Base-by-base conservation (phyloP, 176 grass and related monocot species). In the Rhynchospora breviuscula region DNA sequence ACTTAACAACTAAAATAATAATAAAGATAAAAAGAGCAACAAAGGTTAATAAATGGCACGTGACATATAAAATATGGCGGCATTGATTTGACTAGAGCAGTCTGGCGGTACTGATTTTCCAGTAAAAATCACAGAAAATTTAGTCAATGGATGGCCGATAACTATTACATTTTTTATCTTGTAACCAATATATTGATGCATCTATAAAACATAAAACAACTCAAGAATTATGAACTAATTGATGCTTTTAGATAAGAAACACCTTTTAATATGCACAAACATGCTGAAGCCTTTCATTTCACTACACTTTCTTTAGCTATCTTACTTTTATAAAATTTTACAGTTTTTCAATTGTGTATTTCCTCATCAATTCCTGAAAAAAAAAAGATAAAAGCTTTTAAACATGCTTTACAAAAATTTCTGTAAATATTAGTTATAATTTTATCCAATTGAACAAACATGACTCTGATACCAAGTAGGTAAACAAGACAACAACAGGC, bases 1-100 rank as follows among this genome's bases (percentile, higher is more conserved):
- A 19, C 1, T 79, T 82, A 15, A 85, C 40, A 75, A 33, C 46
- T 17, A 67, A 86, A 83, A 40, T 74, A 58, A 48, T 10, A 43
- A 2, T 15, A 67, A 51, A 49, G 22, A 53, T 18, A 25, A 45
- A 61, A 57, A 79, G 45, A 14, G 59, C 13, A 44, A 47, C 17
- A 7, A 40, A 33, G 14, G 18, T 33, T 81, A 23, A 63, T 44
- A 46, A 63, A 23, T 49, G 11, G 25, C 59, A 79, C 4, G 72
- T 76, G 46, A 7, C 21, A 52, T 14, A 76, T 29, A 10, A 53
- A 76, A 54, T 40, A 40, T 40, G n/a, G 22, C 22, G 69, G 4
- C 13, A 13, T 51, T 29, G 26, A 29, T 29, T 29, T 29, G 1
- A 74, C n/a, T 51, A 9, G 3, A 22, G n/a, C 69, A 49, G 26